Percentiles rank a stretch among this genome's conserved stretches.
Conservation (phyloP, 345 rosid species). For the Salix brachista region DNA sequence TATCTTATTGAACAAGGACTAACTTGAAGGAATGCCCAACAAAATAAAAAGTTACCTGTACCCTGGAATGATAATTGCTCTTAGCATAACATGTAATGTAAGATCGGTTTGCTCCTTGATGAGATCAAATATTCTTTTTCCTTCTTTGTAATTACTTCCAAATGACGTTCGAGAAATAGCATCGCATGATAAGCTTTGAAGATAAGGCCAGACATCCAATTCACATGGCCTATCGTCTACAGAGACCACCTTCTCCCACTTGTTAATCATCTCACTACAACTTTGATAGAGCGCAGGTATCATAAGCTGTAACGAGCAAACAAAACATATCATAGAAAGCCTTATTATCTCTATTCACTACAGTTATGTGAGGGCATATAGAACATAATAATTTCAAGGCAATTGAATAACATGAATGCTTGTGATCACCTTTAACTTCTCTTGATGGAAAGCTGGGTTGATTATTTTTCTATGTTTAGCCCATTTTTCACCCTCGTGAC, state of each 20-base stretch:
- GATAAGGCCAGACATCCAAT: constrained; percentile 38
- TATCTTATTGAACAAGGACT: no score
- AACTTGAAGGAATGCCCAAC: no score
- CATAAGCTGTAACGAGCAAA: constrained; percentile 22
- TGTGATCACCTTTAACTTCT: constrained; percentile 42
- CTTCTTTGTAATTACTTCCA: constrained; percentile 33
- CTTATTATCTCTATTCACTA: no score
- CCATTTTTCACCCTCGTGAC: constrained; percentile 44
- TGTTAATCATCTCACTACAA: constrained; percentile 26
- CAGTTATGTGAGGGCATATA: no score
- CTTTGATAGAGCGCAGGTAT: constrained; percentile 25
- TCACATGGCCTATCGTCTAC: constrained; percentile 11
- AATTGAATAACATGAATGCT: background rate
- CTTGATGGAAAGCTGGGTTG: constrained; percentile 48
- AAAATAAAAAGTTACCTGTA: constrained; percentile 30
- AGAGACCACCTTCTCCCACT: constrained; percentile 25
- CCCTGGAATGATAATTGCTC: constrained; percentile 31
- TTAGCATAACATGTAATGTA: background rate
- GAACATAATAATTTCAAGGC: background rate
- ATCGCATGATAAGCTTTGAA: constrained; percentile 39
- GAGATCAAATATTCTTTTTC: constrained; percentile 37
- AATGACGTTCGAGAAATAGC: constrained; percentile 34
- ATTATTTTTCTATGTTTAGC: constrained; percentile 42
- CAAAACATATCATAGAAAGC: no score
- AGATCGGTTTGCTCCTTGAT: constrained; percentile 21